phyloP scores from a whole-genome alignment of 2,329 filamentous ascomycete genomes.

The Trichoderma arundinaceum region DNA sequence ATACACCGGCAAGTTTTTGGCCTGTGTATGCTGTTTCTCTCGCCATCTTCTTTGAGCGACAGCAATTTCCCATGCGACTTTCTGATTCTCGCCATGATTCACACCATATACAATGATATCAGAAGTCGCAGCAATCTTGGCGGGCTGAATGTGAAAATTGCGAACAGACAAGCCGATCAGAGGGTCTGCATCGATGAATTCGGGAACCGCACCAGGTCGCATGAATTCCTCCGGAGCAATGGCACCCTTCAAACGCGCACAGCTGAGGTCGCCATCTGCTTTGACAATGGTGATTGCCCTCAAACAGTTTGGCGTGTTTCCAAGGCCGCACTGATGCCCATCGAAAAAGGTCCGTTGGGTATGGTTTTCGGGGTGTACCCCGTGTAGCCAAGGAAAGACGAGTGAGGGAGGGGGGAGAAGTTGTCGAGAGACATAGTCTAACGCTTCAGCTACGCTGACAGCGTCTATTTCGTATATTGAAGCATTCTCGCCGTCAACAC shows the following conservation, averaged over 20 bases:
- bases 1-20: slow-evolving; percentile 66
- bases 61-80: slow-evolving; percentile 72
- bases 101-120: slow-evolving; percentile 94
- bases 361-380: slow-evolving; percentile 85
- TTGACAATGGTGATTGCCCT: slow-evolving; percentile 87
- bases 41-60: slow-evolving; percentile 79
- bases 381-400: slow-evolving; percentile 97
- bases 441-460: slow-evolving; percentile 69
- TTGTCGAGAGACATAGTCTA: slow-evolving; percentile 78
- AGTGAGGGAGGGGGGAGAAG: slow-evolving; percentile 82
- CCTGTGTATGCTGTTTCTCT: slow-evolving; percentile 63
- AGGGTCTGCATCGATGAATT: slow-evolving; percentile 85
- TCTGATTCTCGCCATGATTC: slow-evolving; percentile 63
- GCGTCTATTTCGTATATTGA: slow-evolving; percentile 76
- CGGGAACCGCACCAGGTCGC: slow-evolving; percentile 53
- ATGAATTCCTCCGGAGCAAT: slow-evolving; percentile 83
- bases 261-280: slow-evolving; percentile 77
- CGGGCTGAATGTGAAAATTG: slow-evolving; percentile 95
- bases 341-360: slow-evolving; percentile 90
- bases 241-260: slow-evolving; percentile 82
- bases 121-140: slow-evolving; percentile 84
- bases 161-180: slow-evolving; percentile 90
- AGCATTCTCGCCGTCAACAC: slow-evolving; percentile 58
- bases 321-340: slow-evolving; percentile 71
- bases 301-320: slow-evolving; percentile 73